Evolutionary conservation across 2,329 filamentous ascomycete species (phyloP), one percentile per base, ranked within the genome.

Genomic region (Aspergillus pseudoglaucus): DNA sequence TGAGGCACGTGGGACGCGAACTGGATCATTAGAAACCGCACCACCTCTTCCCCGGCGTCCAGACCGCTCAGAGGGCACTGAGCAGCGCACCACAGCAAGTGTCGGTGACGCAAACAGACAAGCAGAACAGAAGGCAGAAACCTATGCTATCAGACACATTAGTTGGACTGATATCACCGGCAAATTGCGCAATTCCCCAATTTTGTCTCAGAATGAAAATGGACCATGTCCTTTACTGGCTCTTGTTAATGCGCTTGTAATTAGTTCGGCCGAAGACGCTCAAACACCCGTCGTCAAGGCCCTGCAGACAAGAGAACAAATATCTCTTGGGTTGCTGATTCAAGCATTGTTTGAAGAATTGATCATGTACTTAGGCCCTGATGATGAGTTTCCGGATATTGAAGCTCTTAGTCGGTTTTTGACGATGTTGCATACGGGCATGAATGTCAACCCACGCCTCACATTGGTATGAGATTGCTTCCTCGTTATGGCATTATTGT

Each of bases 361-460:
- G 18, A 91, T 94, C 74, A 90, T 88, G 2, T 82, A 82, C 7
- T 72, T 86, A 45, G 76, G 86, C 45, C 83, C 81, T 0, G 80
- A 81, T 42, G 80, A 84, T 30, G 75, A 82, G 14, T 70, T 97
- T 20, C 91, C 91, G 0, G 93, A 97, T 63, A 85, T 97, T 8
- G 80, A 84, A 32, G 90, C 95, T 50, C 75, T 98, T 1, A 95
- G 95, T 65, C 77, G 79, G 6, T 98, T 98, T 61, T 74, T 98
- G 2, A 81, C 93, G 48, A 87, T 88, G 40, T 73, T 98, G 2
- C 89, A 96, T 58, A 97, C 90, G 0, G 93, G 93, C 33, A 95
- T 98, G 88, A 98, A 97, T 60, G 91, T 97, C 48, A 98, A 98
- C 55, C 93, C 93, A 2, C 82, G 87, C 17, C 93, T 95, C 54